Base-by-base conservation (phyloP, 257 asterid genomes). In the Solanum piurae region DNA sequence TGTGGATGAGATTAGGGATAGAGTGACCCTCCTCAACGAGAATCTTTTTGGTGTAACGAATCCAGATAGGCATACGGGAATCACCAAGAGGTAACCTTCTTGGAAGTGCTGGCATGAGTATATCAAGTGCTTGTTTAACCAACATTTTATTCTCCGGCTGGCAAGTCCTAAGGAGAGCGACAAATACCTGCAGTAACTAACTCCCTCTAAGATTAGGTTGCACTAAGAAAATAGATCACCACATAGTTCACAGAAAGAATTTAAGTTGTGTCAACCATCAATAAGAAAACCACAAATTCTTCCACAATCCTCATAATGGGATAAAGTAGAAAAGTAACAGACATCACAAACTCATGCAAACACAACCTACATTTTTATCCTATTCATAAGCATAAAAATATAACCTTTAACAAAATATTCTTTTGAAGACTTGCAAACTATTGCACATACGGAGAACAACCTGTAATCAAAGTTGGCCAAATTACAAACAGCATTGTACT, bases 1-100 rank as follows among this genome's bases (percentile, higher is more conserved):
- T 97, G 92, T 97, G 99, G 90, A 97, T 97, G 88, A 97, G 96
- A 91, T 97, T 97, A 68, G 99, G 99, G 87, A 96, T 94, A 13
- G 99, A 97, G 91, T 97, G 99, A 34, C 99, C 99, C 92, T 97
- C 99, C 94, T 97, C 99, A 42, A 97, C 99, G 80, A 97, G 94
- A 76, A 97, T 97, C 90, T 97, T 97, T 92, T 96, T 97, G 14
- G 99, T 97, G 93, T 97, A 97, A 55, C 99, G 99, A 92, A 97
- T 97, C 99, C 99, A 97, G 88, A 97, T 97, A 75, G 99, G 99
- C 99, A 97, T 97, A 34, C 99, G 99, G 42, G 98, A 95, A 88
- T 97, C 99, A 88, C 99, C 99, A 88, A 95, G 96, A 25, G 99
- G 99, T 89, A 97, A 92, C 91, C 99, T 94, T 83, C 98, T 95